Base-by-base conservation (phyloP, 2,329 filamentous ascomycete species). In the Cladosporium oxysporum region DNA sequence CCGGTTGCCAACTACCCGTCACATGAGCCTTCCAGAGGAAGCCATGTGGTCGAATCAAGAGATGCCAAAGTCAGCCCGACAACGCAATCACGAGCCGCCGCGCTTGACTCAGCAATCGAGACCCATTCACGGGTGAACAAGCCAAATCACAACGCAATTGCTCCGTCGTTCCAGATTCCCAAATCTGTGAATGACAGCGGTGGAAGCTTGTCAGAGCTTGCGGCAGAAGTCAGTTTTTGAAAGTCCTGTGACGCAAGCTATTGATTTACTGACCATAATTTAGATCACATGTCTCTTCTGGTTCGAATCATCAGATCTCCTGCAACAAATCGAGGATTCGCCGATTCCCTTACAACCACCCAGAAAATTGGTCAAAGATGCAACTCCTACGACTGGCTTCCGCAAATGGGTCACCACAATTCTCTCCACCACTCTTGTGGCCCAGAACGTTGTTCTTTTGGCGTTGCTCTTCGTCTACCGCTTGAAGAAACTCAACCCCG, bases 261-360 rank as follows among this genome's bases (percentile, higher is more conserved):
- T 33, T 66, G 67, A 59, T n/a, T 50, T 37, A 47, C 64, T 53
- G 28, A 69, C 66, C 18, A 29, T 31, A 18, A 28, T 66, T 2
- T 73, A 97, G 91, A 91, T 98, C 79, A 96, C 94, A 14, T 97
- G 94, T 75, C 84, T 99, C 16, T 97, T 98, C 81, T 98, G 95
- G 94, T 98, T 98, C 76, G 93, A 98, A 79, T 91, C 90, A 18
- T 90, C 91, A 52, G 85, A 90, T n/a, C 90, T 90, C 26, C 82
- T 98, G 18, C 87, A 90, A 71, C 85, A 87, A 66, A 91, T 93
- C 44, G 90, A 93, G 75, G 86, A 88, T 11, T 71, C 73, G 16
- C 47, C 70, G 1, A 69, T 67, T 11, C 63, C 67, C 2, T 57
- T 71, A 6, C 67, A 61, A 16, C 69, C 69, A 26, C 80, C 87